Conservation (phyloP, 176 grass and related monocot species). For the Lolium perenne region DNA sequence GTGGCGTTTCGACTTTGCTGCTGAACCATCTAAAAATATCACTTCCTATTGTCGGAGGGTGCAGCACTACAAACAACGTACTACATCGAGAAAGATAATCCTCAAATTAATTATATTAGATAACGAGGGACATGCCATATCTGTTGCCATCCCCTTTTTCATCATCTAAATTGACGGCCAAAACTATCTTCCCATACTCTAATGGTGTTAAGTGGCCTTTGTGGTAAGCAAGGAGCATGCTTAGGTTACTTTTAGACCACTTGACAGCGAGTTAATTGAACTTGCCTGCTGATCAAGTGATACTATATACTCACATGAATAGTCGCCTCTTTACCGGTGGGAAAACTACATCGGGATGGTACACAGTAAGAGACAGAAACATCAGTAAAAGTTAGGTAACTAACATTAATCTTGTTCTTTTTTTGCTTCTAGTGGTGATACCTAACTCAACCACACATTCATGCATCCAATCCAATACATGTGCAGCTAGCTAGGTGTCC, state of each 20-base stretch:
- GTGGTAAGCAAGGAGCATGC: neutral
- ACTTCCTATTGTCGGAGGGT: neutral
- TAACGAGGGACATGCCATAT: neutral
- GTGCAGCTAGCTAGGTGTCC: neutral
- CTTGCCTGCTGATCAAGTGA: neutral
- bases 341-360: neutral
- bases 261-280: neutral
- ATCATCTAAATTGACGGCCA: neutral
- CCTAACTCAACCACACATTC: neutral
- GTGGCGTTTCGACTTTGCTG: conserved; percentile 18
- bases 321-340: neutral
- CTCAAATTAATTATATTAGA: neutral
- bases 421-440: conserved; percentile 10
- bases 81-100: neutral
- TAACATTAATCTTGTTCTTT: neutral
- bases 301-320: neutral
- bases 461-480: neutral
- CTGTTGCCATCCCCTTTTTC: neutral
- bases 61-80: neutral
- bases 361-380: conserved; percentile 11
- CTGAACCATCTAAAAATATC: neutral
- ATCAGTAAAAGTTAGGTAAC: neutral
- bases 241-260: conserved; percentile 14
- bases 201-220: conserved; percentile 4
- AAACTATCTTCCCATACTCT: neutral